phyloP scores from a whole-genome alignment of 208 protist genomes.

The Leishmania tarentolae region DNA sequence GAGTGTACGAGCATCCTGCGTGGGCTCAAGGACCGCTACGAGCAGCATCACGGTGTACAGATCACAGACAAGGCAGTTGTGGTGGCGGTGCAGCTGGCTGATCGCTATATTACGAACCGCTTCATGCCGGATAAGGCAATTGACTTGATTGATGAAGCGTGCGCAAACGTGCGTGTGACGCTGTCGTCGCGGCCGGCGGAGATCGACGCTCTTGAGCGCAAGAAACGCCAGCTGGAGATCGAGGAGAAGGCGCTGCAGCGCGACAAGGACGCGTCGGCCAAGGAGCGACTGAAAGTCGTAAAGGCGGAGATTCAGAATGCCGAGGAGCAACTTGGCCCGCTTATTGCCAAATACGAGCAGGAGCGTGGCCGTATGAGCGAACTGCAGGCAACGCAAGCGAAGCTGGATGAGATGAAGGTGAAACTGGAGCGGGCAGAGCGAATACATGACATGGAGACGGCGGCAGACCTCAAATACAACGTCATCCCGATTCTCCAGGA shows the following conservation, averaged over 20 bases:
- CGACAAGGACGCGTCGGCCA: conserved; percentile 83
- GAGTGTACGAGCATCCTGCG: conserved; percentile 99
- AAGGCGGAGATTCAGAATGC: conserved; percentile 77
- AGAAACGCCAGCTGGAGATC: conserved; percentile 88
- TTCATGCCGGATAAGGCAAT: conserved; percentile 99
- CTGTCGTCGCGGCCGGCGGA: conserved; percentile 95
- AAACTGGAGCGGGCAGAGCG: conserved; percentile 93
- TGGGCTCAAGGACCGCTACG: conserved; percentile 94
- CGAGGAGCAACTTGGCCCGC: conserved; percentile 78
- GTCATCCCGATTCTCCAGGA: conserved; percentile 95
- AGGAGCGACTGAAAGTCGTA: conserved; percentile 73
- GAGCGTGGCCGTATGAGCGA: conserved; percentile 89
- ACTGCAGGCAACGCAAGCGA: conserved; percentile 78
- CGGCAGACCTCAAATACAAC: conserved; percentile 96
- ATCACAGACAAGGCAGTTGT: conserved; percentile 93
- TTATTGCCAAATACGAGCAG: conserved; percentile 79
- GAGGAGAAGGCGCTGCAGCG: conserved; percentile 92
- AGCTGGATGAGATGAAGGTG: conserved; percentile 89
- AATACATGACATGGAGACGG: conserved; percentile 87
- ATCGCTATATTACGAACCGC: conserved; percentile 97
- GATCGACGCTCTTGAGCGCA: conserved; percentile 93
- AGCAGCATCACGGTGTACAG: conserved; percentile 92
- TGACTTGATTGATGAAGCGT: conserved; percentile 98
- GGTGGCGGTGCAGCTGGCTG: conserved; percentile 87
- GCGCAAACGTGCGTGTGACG: conserved; percentile 91